Evolutionary conservation across 306 rosid species (phyloP), one percentile per base, ranked within the genome.

Genomic region (Mucuna pruriens): DNA sequence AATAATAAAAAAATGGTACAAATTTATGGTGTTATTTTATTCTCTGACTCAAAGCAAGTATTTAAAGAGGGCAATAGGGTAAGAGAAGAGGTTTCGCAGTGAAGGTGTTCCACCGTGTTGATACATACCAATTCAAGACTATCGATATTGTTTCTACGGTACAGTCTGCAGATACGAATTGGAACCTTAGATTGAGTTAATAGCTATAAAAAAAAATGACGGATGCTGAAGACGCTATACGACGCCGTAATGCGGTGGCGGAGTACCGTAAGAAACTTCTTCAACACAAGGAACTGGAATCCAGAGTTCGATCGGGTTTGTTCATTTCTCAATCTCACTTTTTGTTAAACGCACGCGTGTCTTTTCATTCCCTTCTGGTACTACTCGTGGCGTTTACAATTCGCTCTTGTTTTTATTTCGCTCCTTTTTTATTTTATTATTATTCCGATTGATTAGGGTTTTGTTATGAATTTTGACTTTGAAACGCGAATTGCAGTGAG

Each of bases 261-360:
- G 91, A 88, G 1, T 89, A 91, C 79, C 97, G 91, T 16, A 93
- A 92, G 88, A 89, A 90, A 69, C 92, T 93, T 51, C 97, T 92
- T 68, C 94, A 88, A 80, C 97, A 93, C 83, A 95, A 95, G 80
- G 99, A 95, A 86, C 83, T 93, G 65, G 97, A 95, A 17, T 86
- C 97, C 82, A 80, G 94, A 76, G 97, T 91, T 1, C 94, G 98
- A 82, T 82, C 97, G 26, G 94, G 99, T 95, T 76, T 4, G 91
- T 76, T 60, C 17, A 2, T 76, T 80, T 52, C 68, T 63, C 49
- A 67, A 54, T 54, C 62, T 3, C 33, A 26, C 66, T 6, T n/a
- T n/a, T n/a, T n/a, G n/a, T n/a, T n/a, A n/a, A n/a, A n/a, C n/a
- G n/a, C n/a, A n/a, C n/a, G n/a, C n/a, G n/a, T n/a, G n/a, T n/a